Conservation (phyloP, 768 basidiomycete genomes). For the Leucocoprinus sp. region DNA sequence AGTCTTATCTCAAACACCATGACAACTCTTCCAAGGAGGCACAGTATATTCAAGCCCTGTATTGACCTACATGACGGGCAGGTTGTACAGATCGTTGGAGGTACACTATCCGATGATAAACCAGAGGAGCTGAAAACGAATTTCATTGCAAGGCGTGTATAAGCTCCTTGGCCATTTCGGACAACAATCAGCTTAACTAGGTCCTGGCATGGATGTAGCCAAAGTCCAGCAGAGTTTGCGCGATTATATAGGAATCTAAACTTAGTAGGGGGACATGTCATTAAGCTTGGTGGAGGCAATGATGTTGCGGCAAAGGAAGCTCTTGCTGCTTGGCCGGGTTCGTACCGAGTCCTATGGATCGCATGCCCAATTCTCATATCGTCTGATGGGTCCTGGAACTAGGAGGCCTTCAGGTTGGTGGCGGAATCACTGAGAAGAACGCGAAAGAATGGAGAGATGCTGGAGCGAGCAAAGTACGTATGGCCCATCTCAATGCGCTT, state of each 20-base stretch:
- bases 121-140: constrained; percentile 70
- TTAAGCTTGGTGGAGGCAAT: constrained; percentile 89
- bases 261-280: constrained; percentile 87
- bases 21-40: neutral
- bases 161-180: neutral
- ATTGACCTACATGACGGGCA: constrained; percentile 94
- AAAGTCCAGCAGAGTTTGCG: constrained; percentile 75
- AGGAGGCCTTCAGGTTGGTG: constrained; percentile 87
- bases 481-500: neutral
- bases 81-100: constrained; percentile 98
- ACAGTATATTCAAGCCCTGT: constrained; percentile 79
- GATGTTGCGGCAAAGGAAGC: constrained; percentile 85
- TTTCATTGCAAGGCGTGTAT: constrained; percentile 76
- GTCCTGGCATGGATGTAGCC: constrained; percentile 30
- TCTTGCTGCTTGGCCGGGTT: constrained; percentile 77
- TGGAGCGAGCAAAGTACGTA: constrained; percentile 77
- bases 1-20: neutral
- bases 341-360: constrained; percentile 9
- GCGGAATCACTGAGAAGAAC: constrained; percentile 80
- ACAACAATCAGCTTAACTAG: neutral
- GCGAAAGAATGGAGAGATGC: constrained; percentile 77
- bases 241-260: constrained; percentile 60
- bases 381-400: neutral
- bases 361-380: neutral
- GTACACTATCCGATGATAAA: constrained; percentile 69